phyloP scores from a whole-genome alignment of 1,284 basidiomycete genomes.

The Naganishia liquefaciens region DNA sequence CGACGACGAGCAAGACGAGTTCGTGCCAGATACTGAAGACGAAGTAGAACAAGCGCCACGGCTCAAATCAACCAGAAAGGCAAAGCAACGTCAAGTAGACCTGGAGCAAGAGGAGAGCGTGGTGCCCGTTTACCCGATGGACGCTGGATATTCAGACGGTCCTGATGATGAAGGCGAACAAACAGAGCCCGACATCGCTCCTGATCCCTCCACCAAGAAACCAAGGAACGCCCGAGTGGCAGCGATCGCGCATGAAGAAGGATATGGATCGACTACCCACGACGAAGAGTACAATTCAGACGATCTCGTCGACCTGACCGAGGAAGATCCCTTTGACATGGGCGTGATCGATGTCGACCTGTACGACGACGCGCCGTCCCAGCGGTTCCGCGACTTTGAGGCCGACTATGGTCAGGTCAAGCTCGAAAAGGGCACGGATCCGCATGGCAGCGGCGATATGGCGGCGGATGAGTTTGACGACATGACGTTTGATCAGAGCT shows the following conservation, averaged over 20 bases:
- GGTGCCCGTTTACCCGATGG: conserved; percentile 5
- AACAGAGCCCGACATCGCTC: conserved; percentile 11
- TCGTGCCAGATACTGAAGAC: conserved; percentile 8
- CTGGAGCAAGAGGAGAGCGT: conserved; percentile 19
- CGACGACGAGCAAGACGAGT: conserved; percentile 17
- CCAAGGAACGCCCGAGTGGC: conserved; percentile 10
- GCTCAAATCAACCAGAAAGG: conserved; percentile 13
- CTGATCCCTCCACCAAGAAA: conserved; percentile 4
- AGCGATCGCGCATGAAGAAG: conserved; percentile 1
- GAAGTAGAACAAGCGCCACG: neutral
- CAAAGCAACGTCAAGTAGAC: conserved; percentile 9
- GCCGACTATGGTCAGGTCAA: conserved; percentile 27
- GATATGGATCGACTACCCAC: neutral
- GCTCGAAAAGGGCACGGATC: conserved; percentile 5
- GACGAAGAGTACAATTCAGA: conserved; percentile 15
- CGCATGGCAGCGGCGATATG: neutral
- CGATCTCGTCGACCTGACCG: conserved; percentile 20
- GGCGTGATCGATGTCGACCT: conserved; percentile 23
- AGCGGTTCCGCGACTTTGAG: conserved; percentile 20
- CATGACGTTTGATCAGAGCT: conserved; percentile 25
- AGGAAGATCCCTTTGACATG: conserved; percentile 23
- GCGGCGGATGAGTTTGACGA: conserved; percentile 25
- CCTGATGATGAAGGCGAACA: conserved; percentile 24
- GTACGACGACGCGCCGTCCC: conserved; percentile 24
- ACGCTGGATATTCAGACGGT: conserved; percentile 16